phyloP scores from a whole-genome alignment of 345 rosid species.

The Arabidopsis suecica region DNA sequence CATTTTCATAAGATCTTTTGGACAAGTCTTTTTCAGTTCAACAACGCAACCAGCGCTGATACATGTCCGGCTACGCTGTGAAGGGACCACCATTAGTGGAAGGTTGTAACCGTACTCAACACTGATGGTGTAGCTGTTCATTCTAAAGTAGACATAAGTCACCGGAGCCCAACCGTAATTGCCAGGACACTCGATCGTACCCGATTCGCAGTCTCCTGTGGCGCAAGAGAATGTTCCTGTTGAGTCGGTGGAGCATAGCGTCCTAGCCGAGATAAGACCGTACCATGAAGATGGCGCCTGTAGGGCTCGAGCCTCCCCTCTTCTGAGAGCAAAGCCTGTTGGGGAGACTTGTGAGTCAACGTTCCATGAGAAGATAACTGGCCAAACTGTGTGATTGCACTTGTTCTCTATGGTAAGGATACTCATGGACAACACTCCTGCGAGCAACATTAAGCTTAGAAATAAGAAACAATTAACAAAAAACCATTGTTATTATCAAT shows the following conservation, averaged over 20 bases:
- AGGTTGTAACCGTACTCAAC: conserved; percentile 40
- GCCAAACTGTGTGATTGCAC: conserved; percentile 38
- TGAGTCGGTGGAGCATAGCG: conserved; percentile 32
- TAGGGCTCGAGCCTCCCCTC: conserved; percentile 27
- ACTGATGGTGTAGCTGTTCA: conserved; percentile 31
- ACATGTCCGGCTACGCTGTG: conserved; percentile 31
- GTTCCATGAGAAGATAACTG: conserved; percentile 32
- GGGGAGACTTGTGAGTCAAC: conserved; percentile 21
- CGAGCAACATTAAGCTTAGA: neutral
- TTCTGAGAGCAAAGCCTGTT: conserved; percentile 26
- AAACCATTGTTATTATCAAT: neutral
- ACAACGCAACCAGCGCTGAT: conserved; percentile 21
- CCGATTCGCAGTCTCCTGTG: conserved; percentile 37
- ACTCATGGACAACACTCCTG: conserved; percentile 32
- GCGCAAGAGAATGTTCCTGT: conserved; percentile 24
- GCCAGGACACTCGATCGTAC: conserved; percentile 17
- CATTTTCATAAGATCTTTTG: conserved; percentile 17
- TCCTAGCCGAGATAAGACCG: conserved; percentile 38
- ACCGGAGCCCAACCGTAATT: conserved; percentile 14
- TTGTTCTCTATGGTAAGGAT: conserved; percentile 39
- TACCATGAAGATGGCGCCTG: conserved; percentile 38
- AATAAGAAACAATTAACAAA: neutral
- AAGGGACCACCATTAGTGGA: conserved; percentile 33
- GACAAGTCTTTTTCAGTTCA: conserved; percentile 33
- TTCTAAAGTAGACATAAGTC: conserved; percentile 33